phyloP scores from a whole-genome alignment of 73 alveolate genomes.

The Paraurostyla sp. region DNA sequence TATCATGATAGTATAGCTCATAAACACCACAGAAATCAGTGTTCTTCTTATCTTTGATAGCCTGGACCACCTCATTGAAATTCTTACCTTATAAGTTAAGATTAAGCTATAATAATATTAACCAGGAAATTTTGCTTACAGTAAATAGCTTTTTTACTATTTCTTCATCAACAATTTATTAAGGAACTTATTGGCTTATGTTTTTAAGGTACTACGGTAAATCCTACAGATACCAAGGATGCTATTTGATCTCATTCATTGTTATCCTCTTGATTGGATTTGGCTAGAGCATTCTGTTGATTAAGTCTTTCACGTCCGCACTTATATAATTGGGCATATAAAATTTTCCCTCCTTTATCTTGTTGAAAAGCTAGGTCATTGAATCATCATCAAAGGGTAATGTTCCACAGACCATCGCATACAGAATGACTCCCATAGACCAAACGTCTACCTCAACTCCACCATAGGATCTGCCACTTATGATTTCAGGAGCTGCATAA shows the following conservation, averaged over 20 bases:
- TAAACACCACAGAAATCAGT: conserved; percentile 58
- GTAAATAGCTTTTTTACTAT: conserved; percentile 23
- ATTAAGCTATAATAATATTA: background rate
- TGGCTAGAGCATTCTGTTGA: conserved; percentile 89
- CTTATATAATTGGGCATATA: conserved; percentile 60
- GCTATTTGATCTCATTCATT: conserved; percentile 78
- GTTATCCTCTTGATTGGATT: conserved; percentile 89
- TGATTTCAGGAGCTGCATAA: conserved; percentile 87
- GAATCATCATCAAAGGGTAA: conserved; percentile 65
- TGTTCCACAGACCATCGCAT: conserved; percentile 67
- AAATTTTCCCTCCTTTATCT: conserved; percentile 50
- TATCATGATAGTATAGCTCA: conserved; percentile 60
- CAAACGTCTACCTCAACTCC: conserved; percentile 75
- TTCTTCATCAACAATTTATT: conserved; percentile 14
- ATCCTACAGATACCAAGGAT: conserved; percentile 76
- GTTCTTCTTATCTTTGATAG: conserved; percentile 46
- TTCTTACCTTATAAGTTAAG: background rate
- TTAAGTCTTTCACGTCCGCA: conserved; percentile 86
- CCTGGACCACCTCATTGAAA: background rate
- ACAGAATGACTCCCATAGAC: conserved; percentile 72
- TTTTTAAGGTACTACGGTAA: conserved; percentile 20
- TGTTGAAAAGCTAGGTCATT: conserved; percentile 35
- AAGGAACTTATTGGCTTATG: background rate
- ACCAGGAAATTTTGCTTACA: background rate
- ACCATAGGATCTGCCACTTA: conserved; percentile 56